Percentiles rank a stretch among this genome's conserved stretches.
These are phyloP conservation scores for Hirsutella thompsonii DNA, from an alignment of 2,329 filamentous ascomycete genomes.

Conservation along the genomic window DNA sequence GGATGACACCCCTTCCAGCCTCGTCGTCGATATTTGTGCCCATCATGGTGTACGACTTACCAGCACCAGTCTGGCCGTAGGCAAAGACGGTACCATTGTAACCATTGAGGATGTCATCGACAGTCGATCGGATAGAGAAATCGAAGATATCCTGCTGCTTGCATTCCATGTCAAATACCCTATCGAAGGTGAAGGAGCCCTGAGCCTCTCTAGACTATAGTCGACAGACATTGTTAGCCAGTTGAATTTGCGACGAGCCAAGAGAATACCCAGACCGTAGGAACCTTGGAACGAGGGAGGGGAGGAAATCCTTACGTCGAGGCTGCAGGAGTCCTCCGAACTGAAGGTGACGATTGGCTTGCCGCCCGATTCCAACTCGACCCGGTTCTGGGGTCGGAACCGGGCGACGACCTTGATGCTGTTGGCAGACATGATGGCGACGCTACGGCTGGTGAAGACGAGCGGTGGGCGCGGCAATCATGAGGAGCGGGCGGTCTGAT, in stretches of 20 bases:
- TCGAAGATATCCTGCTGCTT: slow-evolving; percentile 91
- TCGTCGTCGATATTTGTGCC: slow-evolving; percentile 77
- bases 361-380: slow-evolving; percentile 82
- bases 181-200: slow-evolving; percentile 90
- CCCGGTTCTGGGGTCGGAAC: slow-evolving; percentile 92
- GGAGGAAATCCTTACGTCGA: slow-evolving; percentile 53
- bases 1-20: slow-evolving; percentile 82
- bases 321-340: slow-evolving; percentile 73
- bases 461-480: slow-evolving; percentile 2
- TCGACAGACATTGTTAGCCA: slow-evolving; percentile 12
- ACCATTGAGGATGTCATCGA: slow-evolving; percentile 95
- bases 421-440: slow-evolving; percentile 43
- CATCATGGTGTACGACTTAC: slow-evolving; percentile 96
- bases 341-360: slow-evolving; percentile 85
- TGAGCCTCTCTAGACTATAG: slow-evolving; percentile 66
- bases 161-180: slow-evolving; percentile 90
- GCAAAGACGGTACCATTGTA: slow-evolving; percentile 99
- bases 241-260: not conserved
- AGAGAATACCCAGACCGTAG: not conserved
- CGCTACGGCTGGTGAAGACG: slow-evolving; percentile 5
- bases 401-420: slow-evolving; percentile 87
- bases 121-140: slow-evolving; percentile 89
- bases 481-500: slow-evolving; percentile 5
- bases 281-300: too few species aligned
- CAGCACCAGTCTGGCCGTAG: slow-evolving; percentile 94